Evolutionary conservation across 2,329 filamentous ascomycete genomes (phyloP).

Genomic region (Zymoseptoria tritici): DNA sequence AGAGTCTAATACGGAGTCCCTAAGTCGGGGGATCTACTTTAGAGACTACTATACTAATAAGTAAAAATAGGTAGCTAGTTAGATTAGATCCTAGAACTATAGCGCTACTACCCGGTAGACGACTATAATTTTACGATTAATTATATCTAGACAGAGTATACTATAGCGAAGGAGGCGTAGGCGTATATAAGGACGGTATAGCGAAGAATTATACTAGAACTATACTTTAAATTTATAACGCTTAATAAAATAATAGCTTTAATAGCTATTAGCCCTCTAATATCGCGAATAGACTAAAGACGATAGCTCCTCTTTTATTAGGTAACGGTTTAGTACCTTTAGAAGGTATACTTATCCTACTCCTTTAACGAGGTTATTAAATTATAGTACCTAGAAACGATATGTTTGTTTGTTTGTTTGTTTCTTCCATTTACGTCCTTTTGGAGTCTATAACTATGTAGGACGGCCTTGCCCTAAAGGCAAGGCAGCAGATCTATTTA

Average conservation of each 20-base stretch:
- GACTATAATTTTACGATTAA: background rate
- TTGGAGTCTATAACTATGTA: too few relatives aligned
- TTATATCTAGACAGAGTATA: background rate
- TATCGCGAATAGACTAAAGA: background rate
- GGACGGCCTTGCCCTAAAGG: too few relatives aligned
- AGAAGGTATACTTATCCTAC: slow-evolving; percentile 1
- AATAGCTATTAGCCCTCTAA: background rate
- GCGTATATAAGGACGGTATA: background rate
- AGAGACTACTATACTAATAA: background rate
- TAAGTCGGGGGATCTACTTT: background rate
- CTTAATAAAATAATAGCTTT: background rate
- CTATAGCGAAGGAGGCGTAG: background rate
- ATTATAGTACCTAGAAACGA: background rate
- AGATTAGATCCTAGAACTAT: background rate
- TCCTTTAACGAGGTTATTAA: background rate
- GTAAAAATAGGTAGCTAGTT: background rate
- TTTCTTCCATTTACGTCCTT: too few relatives aligned
- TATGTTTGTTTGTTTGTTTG: too few relatives aligned
- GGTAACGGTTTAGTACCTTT: background rate
- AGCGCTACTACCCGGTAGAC: background rate
- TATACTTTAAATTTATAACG: background rate
- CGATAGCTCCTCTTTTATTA: background rate
- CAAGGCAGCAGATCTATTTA: too few relatives aligned
- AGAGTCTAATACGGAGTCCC: background rate
- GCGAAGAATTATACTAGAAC: too few relatives aligned